Conservation (phyloP, 345 rosid genomes). For the Populus davidiana region DNA sequence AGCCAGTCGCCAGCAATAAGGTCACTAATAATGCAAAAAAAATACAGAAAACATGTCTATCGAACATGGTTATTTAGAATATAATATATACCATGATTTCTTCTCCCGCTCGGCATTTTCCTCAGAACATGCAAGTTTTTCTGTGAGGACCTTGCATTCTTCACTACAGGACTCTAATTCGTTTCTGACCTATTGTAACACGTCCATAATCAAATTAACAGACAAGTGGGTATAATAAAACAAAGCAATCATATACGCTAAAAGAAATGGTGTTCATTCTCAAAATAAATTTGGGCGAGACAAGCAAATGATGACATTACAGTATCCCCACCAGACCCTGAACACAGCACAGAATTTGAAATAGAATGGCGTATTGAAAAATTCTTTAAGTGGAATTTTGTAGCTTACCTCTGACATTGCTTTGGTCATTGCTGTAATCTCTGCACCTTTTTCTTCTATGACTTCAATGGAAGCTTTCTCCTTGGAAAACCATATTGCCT, state of each 20-base stretch:
- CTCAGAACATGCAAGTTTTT: slow-evolving; percentile 39
- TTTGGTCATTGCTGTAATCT: slow-evolving; percentile 44
- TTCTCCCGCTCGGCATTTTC: slow-evolving; percentile 45
- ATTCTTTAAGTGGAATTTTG: slow-evolving; percentile 2
- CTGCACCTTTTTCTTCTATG: slow-evolving; percentile 53
- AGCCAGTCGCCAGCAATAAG: not conserved
- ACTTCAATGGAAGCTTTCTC: slow-evolving; percentile 63
- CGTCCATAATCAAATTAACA: slow-evolving; percentile 2
- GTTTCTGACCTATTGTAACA: slow-evolving; percentile 43
- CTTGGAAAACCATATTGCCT: slow-evolving; percentile 70
- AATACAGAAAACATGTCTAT: not conserved
- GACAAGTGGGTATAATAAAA: too few relatives aligned
- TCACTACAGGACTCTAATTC: slow-evolving; percentile 54
- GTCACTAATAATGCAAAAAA: not conserved
- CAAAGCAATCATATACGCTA: too few relatives aligned
- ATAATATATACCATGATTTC: slow-evolving; percentile 56
- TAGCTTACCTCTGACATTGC: slow-evolving; percentile 54
- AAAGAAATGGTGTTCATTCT: too few relatives aligned
- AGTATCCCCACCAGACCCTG: not conserved
- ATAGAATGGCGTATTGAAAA: not conserved
- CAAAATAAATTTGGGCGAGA: not conserved
- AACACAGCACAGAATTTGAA: not conserved
- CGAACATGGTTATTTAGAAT: not conserved
- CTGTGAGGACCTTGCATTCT: slow-evolving; percentile 51
- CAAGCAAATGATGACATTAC: not conserved